A percentile compares a stretch with the other conserved stretches of the same genome.
Evolutionary conservation across 768 basidiomycete species (phyloP).

Genomic region (Floccularia luteovirens): DNA sequence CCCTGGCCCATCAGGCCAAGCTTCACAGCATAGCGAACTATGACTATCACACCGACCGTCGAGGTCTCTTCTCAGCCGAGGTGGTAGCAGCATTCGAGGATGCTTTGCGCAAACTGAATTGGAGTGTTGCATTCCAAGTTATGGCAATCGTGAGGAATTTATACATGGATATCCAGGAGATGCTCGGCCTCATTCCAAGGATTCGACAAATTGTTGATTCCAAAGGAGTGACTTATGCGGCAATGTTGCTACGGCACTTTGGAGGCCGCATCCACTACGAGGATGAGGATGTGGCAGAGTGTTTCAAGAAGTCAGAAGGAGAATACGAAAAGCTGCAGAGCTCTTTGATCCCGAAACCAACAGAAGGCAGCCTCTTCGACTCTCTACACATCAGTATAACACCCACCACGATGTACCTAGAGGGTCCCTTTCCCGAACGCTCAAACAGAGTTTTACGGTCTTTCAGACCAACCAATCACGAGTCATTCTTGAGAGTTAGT

Average conservation of each 20-base stretch:
- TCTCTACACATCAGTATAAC: slow-evolving; percentile 31
- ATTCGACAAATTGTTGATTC: slow-evolving; percentile 20
- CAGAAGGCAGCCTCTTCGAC: slow-evolving; percentile 24
- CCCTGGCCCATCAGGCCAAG: slow-evolving; percentile 28
- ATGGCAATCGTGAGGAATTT: slow-evolving; percentile 32
- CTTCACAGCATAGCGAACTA: slow-evolving; percentile 24
- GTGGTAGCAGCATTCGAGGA: slow-evolving; percentile 20
- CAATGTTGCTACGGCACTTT: slow-evolving; percentile 34
- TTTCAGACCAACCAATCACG: slow-evolving; percentile 34
- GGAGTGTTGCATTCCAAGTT: slow-evolving; percentile 55
- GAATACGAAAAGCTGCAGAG: slow-evolving; percentile 17
- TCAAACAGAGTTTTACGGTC: slow-evolving; percentile 56
- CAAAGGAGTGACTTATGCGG: slow-evolving; percentile 26
- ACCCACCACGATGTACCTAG: slow-evolving; percentile 44
- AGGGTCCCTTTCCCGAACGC: slow-evolving; percentile 50
- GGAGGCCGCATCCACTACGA: slow-evolving; percentile 6
- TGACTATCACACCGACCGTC: slow-evolving; percentile 29
- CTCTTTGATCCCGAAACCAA: slow-evolving; percentile 15
- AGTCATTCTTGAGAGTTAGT: slow-evolving; percentile 55
- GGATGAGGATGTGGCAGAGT: slow-evolving; percentile 20
- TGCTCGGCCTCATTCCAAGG: slow-evolving; percentile 30
- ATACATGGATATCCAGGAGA: slow-evolving; percentile 41
- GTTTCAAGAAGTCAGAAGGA: slow-evolving; percentile 18
- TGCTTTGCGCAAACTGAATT: slow-evolving; percentile 29
- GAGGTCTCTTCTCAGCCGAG: slow-evolving; percentile 34